Base-by-base conservation (phyloP, 1,139 yeast genomes). In the Yamadazyma mexicana region DNA sequence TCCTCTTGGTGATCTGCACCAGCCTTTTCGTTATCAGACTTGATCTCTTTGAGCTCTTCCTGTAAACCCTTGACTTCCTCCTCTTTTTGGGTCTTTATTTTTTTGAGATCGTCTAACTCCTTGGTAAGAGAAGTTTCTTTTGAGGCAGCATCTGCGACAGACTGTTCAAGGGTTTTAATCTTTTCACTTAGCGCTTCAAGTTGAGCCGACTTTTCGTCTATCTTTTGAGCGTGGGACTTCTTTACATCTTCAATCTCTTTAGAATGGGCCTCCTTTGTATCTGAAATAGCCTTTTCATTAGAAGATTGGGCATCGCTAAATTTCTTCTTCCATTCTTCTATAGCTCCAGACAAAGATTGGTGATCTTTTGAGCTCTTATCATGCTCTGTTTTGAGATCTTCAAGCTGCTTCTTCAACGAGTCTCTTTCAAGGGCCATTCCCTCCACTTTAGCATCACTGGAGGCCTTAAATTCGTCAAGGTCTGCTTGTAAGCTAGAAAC, bases 341-440 rank as follows among this genome's bases (percentile, higher is more conserved):
- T 16, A 5, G 6, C 12, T 4, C 18, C n/a, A 8, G 31, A 15
- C 12, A 28, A 15, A 15, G 25, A 16, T 8, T 31, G 15, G 35
- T 35, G 38, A 7, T 10, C 20, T 10, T 33, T 32, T 3, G 36
- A 4, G 15, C 22, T 12, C 26, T 36, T 24, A 15, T 36, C 23
- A 15, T 28, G 17, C 12, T 35, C 33, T 5, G 23, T 16, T 25
- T 31, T 42, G 9, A 30, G 14, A n/a, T 10, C 17, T 37, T 32
- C 14, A 43, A 34, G 31, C 17, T 44, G 34, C n/a, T 38, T 33
- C 15, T 36, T 23, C 26, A 50, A 38, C 4, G 33, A 26, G 4
- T 31, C 30, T 25, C 47, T 49, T 31, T 48, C 48, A 10, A 30
- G 11, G 11, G 10, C 26, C 22, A 38, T 25, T 8, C 28, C 23